These are phyloP conservation scores for Chrysophaeum taylorii DNA, from an alignment of 352 stramenopile genomes.

Conservation along the genomic window DNA sequence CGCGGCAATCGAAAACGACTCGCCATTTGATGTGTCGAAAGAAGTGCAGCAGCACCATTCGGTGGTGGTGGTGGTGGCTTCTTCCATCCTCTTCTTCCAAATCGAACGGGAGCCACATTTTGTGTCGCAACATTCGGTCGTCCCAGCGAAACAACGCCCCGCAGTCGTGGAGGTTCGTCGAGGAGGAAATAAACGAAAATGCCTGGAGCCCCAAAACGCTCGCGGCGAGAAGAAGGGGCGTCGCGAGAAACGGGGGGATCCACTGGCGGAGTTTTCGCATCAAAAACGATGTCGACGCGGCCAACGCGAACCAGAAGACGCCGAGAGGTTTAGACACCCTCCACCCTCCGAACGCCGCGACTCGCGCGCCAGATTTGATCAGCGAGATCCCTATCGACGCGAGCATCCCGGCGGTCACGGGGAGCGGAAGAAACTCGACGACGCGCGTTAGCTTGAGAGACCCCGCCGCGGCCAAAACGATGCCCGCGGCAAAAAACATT, in stretches of 20 bases:
- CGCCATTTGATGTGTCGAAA: neutral
- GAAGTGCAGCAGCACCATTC: too few relatives aligned
- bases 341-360: neutral
- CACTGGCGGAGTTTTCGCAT: too few relatives aligned
- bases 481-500: neutral
- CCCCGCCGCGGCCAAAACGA: neutral
- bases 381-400: neutral
- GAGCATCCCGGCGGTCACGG: neutral
- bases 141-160: neutral
- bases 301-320: neutral
- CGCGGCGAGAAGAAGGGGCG: too few relatives aligned
- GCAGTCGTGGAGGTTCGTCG: too few relatives aligned
- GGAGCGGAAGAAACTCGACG: neutral
- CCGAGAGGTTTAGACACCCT: neutral
- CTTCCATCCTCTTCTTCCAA: too few relatives aligned
- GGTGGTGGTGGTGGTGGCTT: too few relatives aligned
- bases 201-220: too few relatives aligned
- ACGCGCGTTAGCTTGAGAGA: neutral
- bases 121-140: neutral
- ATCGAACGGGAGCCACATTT: too few relatives aligned
- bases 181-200: too few relatives aligned
- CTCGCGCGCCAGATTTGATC: neutral
- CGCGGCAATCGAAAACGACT: slow-evolving; percentile 2
- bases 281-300: too few relatives aligned
- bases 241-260: too few relatives aligned